Conservation (phyloP, 1,284 basidiomycete genomes). For the Trichosporon inkin region DNA sequence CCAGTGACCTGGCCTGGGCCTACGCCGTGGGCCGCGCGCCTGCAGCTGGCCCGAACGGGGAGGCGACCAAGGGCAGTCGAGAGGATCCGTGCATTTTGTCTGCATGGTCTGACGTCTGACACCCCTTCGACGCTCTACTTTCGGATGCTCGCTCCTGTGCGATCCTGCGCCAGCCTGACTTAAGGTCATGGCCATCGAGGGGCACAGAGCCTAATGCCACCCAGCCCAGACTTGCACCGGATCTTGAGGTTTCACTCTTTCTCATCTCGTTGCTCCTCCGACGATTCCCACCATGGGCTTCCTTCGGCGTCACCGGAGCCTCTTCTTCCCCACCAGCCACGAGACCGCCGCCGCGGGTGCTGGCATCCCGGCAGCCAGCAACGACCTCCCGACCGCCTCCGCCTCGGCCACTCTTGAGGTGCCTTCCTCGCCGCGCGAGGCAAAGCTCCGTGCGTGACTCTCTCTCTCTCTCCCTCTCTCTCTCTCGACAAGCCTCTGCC, state of each 20-base stretch:
- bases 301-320: constrained; percentile 7
- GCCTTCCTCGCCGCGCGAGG: constrained; percentile 2
- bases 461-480: neutral
- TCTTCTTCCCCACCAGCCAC: constrained; percentile 3
- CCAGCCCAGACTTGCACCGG: too few relatives aligned
- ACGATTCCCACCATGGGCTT: neutral
- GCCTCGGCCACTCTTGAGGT: neutral
- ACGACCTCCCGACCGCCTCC: neutral
- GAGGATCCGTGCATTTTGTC: too few relatives aligned
- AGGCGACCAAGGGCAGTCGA: too few relatives aligned
- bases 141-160: too few relatives aligned
- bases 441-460: constrained; percentile 5
- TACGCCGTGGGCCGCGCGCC: too few relatives aligned
- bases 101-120: too few relatives aligned
- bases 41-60: too few relatives aligned
- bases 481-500: neutral
- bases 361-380: neutral
- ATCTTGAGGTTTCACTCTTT: constrained; percentile 7
- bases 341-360: neutral
- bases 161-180: too few relatives aligned
- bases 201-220: too few relatives aligned
- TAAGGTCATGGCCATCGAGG: too few relatives aligned
- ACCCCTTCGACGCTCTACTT: too few relatives aligned
- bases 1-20: too few relatives aligned
- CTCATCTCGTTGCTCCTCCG: neutral